Base-by-base conservation (phyloP, 1,284 basidiomycete genomes). In the Lentinula novae-zelandiae region DNA sequence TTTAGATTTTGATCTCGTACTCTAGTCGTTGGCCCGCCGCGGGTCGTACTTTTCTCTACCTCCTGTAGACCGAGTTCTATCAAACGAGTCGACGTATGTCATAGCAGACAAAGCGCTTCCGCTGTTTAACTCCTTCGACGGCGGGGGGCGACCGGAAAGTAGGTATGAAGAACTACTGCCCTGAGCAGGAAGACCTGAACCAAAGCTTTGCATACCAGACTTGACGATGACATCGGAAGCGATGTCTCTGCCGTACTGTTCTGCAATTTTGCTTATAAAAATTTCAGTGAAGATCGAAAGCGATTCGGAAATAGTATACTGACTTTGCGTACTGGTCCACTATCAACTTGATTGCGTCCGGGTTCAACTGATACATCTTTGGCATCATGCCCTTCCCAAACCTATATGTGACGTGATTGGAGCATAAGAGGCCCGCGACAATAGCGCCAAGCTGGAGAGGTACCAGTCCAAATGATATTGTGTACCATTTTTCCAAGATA, bases 321-420 rank as follows among this genome's bases (percentile, higher is more conserved):
- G 15, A 46, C 54, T 46, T 56, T 3, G 17, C 27, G n/a, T 58
- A 58, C 4, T 44, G 52, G 12, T 58, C 50, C 13, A 58, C 48
- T 27, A 58, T 58, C 3, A 58, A 49, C 38, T 42, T 58, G 36
- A 58, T 42, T 22, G 38, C 50, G 38, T 15, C 46, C n/a, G 40
- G 15, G 17, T 60, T 36, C 12, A 60, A 33, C 40, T 53, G 51
- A 27, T 60, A 60, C 42, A 38, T 53, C 22, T 60, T 53, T 27
- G 58, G 58, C 27, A 60, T 60, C 58, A 60, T 60, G 3, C 57
- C 58, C 58, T 60, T 60, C 9, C 58, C 58, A 48, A 60, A 60
- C 31, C 58, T 22, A 33, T 53, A 60, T 17, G 58, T 60, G 50
- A 60, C 58, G 34, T 60, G 58, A 44, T 60, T 60, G 40, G 57